A percentile compares a stretch with the other conserved stretches of the same genome.
Conservation (phyloP, 768 basidiomycete species). For the Tephrocybe sp. region DNA sequence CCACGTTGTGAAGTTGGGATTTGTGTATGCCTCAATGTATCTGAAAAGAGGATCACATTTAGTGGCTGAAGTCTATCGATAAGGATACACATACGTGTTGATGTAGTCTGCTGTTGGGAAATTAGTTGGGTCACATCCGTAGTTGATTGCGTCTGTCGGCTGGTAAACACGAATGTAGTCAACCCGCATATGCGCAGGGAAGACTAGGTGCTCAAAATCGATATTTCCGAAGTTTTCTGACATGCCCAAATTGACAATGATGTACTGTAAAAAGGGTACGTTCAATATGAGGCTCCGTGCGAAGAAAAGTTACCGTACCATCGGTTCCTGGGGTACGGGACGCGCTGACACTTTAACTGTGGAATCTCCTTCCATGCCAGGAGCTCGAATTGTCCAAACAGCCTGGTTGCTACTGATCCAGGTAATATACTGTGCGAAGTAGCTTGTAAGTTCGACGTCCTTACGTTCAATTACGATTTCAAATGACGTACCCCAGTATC, state of each 20-base stretch:
- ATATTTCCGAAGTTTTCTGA: slow-evolving; percentile 74
- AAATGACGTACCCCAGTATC: slow-evolving; percentile 51
- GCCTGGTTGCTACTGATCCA: slow-evolving; percentile 72
- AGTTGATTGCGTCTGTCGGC: slow-evolving; percentile 52
- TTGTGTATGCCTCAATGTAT: slow-evolving; percentile 67
- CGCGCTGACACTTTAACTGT: slow-evolving; percentile 59
- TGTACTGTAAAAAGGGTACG: slow-evolving; percentile 48
- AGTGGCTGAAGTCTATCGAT: background rate
- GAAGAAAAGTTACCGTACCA: slow-evolving; percentile 46
- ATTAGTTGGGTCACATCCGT: slow-evolving; percentile 67
- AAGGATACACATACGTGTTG: slow-evolving; percentile 37
- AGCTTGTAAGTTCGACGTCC: background rate
- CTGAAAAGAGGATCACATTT: slow-evolving; percentile 18
- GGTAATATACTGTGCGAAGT: slow-evolving; percentile 63
- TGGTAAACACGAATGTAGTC: slow-evolving; percentile 73
- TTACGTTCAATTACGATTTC: background rate
- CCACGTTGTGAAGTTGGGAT: slow-evolving; percentile 61
- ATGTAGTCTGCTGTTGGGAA: slow-evolving; percentile 78
- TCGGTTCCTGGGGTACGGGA: slow-evolving; percentile 79
- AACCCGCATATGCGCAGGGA: slow-evolving; percentile 54
- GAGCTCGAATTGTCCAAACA: slow-evolving; percentile 73
- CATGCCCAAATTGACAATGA: slow-evolving; percentile 82
- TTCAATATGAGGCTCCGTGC: background rate
- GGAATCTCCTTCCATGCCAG: slow-evolving; percentile 64
- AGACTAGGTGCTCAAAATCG: slow-evolving; percentile 64